phyloP scores from a whole-genome alignment of 2,329 filamentous ascomycete species.

The Aspergillaceae sp. region DNA sequence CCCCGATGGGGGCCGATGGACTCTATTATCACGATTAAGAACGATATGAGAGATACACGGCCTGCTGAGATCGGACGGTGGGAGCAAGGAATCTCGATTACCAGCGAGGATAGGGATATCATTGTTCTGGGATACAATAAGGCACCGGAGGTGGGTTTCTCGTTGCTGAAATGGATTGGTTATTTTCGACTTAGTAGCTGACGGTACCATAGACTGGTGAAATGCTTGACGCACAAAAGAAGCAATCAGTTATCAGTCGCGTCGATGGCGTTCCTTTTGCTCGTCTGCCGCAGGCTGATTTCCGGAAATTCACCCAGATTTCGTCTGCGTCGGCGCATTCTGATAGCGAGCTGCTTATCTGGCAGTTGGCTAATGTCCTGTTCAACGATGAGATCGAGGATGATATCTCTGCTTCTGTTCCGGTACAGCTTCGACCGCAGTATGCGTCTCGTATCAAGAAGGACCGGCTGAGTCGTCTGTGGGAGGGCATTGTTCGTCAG shows the following conservation, averaged over 20 bases:
- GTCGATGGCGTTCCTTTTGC: slow-evolving; percentile 53
- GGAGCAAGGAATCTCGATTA: slow-evolving; percentile 44
- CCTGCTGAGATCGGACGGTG: slow-evolving; percentile 35
- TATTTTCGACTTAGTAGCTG: background rate
- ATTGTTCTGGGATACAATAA: slow-evolving; percentile 19
- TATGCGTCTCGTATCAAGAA: slow-evolving; percentile 41
- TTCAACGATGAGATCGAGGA: slow-evolving; percentile 60
- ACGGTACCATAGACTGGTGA: slow-evolving; percentile 14
- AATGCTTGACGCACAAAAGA: slow-evolving; percentile 27
- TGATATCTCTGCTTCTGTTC: slow-evolving; percentile 37
- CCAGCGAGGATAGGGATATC: slow-evolving; percentile 27
- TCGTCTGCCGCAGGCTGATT: slow-evolving; percentile 24
- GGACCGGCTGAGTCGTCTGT: slow-evolving; percentile 38
- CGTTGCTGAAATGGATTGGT: too few relatives aligned
- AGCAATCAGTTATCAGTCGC: slow-evolving; percentile 38
- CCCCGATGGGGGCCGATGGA: slow-evolving; percentile 72
- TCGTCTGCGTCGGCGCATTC: slow-evolving; percentile 20
- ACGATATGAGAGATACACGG: slow-evolving; percentile 24
- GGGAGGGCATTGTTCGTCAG: slow-evolving; percentile 42
- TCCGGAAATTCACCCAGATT: slow-evolving; percentile 24
- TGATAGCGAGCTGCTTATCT: slow-evolving; percentile 48
- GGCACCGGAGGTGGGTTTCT: slow-evolving; percentile 12
- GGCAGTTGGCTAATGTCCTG: slow-evolving; percentile 77
- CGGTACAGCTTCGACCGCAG: slow-evolving; percentile 28
- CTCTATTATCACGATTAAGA: slow-evolving; percentile 57